These are phyloP conservation scores for Crinitomyces ghanaensis DNA, from an alignment of 805 yeast genomes.

Conservation along the genomic window DNA sequence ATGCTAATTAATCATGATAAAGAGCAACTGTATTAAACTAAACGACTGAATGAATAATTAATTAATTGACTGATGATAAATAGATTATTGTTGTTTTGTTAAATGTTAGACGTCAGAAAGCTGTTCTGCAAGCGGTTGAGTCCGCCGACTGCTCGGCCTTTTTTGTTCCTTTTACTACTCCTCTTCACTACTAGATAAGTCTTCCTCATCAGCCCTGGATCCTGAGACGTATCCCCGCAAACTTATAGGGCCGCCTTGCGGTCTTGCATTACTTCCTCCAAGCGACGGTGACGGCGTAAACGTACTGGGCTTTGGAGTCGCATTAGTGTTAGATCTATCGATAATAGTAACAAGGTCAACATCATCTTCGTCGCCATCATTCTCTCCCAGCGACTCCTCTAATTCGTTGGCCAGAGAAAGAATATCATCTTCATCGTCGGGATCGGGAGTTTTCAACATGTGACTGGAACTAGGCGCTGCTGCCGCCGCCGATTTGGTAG, in stretches of 20 bases:
- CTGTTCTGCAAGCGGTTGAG: too few relatives aligned
- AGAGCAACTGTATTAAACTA: too few relatives aligned
- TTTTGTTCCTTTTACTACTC: too few relatives aligned
- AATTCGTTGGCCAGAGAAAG: constrained; percentile 23
- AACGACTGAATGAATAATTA: too few relatives aligned
- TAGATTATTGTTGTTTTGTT: too few relatives aligned
- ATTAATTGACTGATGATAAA: too few relatives aligned
- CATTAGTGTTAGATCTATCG: not conserved
- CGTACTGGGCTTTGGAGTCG: constrained; percentile 2
- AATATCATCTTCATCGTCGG: constrained; percentile 22
- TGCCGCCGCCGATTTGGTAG: not conserved
- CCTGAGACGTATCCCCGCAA: constrained; percentile 13
- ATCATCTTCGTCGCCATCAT: constrained; percentile 11
- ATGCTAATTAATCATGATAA: too few relatives aligned
- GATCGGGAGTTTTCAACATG: too few relatives aligned
- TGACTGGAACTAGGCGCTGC: not conserved
- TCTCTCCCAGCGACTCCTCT: constrained; percentile 18
- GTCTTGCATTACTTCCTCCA: not conserved
- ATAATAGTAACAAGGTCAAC: constrained; percentile 2
- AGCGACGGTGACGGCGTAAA: constrained; percentile 7
- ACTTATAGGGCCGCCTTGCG: constrained; percentile 12
- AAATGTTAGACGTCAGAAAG: too few relatives aligned
- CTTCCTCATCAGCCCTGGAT: constrained; percentile 13
- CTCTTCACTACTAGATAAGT: constrained; percentile 15
- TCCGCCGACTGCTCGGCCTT: too few relatives aligned